Evolutionary conservation across 2,329 filamentous ascomycete species (phyloP).

Genomic region (Lasiodiplodia sp.): DNA sequence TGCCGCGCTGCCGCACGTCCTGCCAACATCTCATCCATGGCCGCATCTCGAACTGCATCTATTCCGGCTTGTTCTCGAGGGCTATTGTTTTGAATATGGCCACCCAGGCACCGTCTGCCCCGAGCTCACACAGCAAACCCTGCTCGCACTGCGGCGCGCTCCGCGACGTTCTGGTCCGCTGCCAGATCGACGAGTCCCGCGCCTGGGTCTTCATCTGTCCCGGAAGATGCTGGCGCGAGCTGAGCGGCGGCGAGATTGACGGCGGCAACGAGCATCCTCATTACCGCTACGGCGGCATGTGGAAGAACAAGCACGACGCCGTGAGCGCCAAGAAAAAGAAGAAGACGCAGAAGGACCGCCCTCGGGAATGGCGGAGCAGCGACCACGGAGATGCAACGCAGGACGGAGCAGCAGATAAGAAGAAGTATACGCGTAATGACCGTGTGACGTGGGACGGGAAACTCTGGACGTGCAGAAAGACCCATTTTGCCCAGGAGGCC

Average conservation of each 20-base stretch:
- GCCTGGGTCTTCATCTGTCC: constrained; percentile 56
- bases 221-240: constrained; percentile 51
- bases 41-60: constrained; percentile 49
- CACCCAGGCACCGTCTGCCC: constrained; percentile 8
- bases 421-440: constrained; percentile 20
- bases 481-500: constrained; percentile 6
- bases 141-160: constrained; percentile 51
- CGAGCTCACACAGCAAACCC: constrained; percentile 41
- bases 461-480: constrained; percentile 23
- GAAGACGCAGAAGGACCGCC: constrained; percentile 36
- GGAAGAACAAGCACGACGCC: constrained; percentile 47
- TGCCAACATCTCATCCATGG: constrained; percentile 46
- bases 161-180: constrained; percentile 51
- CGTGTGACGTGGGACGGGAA: constrained; percentile 14
- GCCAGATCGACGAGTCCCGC: constrained; percentile 49
- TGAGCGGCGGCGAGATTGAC: constrained; percentile 54
- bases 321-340: constrained; percentile 43
- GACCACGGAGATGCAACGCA: not conserved
- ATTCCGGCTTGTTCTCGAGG: constrained; percentile 34
- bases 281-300: constrained; percentile 39
- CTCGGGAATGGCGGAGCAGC: constrained; percentile 2
- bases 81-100: not conserved
- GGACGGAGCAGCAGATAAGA: not conserved
- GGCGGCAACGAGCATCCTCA: constrained; percentile 47
- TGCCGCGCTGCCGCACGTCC: constrained; percentile 43